Percentiles rank a stretch among this genome's conserved stretches.
Evolutionary conservation across 2,329 filamentous ascomycete genomes (phyloP).

Genomic region (Hymenoscyphus fraxineus): DNA sequence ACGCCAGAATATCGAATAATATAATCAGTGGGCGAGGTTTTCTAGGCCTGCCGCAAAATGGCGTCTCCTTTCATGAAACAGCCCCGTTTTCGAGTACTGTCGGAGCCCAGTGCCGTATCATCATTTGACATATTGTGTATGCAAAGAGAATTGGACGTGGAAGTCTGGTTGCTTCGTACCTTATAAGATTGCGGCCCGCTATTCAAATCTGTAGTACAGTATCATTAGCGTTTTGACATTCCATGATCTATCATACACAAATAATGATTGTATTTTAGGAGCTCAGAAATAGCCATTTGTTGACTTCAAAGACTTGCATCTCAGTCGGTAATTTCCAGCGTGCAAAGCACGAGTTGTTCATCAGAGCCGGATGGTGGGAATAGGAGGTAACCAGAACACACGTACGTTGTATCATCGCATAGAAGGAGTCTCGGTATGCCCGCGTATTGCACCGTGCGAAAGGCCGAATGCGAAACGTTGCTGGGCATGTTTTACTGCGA

Average conservation of each 20-base stretch:
- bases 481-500: not conserved
- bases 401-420: constrained; percentile 2
- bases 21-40: constrained; percentile 97
- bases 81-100: constrained; percentile 43
- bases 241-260: constrained; percentile 14
- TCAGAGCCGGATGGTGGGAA: constrained; percentile 36
- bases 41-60: constrained; percentile 96
- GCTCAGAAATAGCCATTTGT: constrained; percentile 83
- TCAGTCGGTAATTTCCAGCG: constrained; percentile 98
- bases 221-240: constrained; percentile 16
- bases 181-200: constrained; percentile 5
- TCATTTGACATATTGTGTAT: constrained; percentile 49
- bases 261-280: constrained; percentile 22
- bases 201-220: constrained; percentile 6
- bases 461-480: not conserved
- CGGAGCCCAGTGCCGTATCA: constrained; percentile 98
- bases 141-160: not conserved
- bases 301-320: constrained; percentile 69
- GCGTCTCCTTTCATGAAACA: constrained; percentile 76
- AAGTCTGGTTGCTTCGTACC: constrained; percentile 16
- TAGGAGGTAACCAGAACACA: constrained; percentile 16
- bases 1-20: constrained; percentile 14
- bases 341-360: constrained; percentile 37
- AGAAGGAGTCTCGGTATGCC: not conserved
- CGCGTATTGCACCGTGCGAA: not conserved